These are phyloP conservation scores for Fusarium duplospermum DNA, from an alignment of 2,329 filamentous ascomycete species.

Conservation along the genomic window DNA sequence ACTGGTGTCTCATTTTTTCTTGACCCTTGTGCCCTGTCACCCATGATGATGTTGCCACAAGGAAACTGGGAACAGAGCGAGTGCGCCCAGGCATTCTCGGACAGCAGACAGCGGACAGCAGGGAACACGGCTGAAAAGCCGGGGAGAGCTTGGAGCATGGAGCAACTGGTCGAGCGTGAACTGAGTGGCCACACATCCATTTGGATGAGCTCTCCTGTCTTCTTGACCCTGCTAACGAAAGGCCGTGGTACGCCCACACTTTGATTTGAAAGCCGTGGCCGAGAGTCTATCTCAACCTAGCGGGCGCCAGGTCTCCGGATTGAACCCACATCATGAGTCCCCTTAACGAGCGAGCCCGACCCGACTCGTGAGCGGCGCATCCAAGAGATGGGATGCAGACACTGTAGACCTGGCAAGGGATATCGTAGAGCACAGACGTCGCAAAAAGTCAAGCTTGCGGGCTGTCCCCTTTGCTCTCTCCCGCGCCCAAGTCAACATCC, in stretches of 20 bases:
- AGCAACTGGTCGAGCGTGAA: constrained; percentile 2
- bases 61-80: constrained; percentile 24
- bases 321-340: background rate
- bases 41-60: constrained; percentile 7
- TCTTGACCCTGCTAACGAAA: constrained; percentile 11
- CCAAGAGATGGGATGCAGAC: background rate
- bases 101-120: background rate
- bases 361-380: background rate
- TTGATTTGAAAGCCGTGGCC: constrained; percentile 26
- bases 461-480: background rate
- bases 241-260: constrained; percentile 8
- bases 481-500: background rate
- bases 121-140: constrained; percentile 31
- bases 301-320: constrained; percentile 3
- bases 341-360: background rate
- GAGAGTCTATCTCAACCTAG: constrained; percentile 26
- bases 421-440: background rate
- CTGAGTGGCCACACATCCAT: constrained; percentile 3
- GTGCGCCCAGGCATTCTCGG: constrained; percentile 17
- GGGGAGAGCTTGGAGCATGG: constrained; percentile 26
- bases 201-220: background rate
- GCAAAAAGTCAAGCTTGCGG: background rate
- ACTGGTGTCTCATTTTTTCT: background rate
- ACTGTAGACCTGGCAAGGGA: background rate
- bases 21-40: background rate